A percentile compares a stretch with the other conserved stretches of the same genome.
Conservation (phyloP, 805 yeast genomes). For the Sungouiozyma ichnusensis region DNA sequence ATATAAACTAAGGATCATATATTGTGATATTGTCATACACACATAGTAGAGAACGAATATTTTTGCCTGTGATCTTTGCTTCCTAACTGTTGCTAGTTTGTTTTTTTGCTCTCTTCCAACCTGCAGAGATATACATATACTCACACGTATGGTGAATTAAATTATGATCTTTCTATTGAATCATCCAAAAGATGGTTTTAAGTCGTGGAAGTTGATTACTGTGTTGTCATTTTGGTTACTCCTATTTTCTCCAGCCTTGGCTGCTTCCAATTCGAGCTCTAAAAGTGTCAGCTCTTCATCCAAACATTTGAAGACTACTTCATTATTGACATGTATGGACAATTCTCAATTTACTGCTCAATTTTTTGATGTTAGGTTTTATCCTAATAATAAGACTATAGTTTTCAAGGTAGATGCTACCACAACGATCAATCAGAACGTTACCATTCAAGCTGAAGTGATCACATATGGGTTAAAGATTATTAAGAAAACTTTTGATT, state of each 20-base stretch:
- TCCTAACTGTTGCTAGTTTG: too few species aligned
- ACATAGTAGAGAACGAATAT: too few species aligned
- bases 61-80: too few species aligned
- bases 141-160: neutral
- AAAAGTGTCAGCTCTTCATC: neutral
- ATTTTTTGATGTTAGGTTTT: constrained; percentile 63
- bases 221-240: neutral
- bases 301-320: constrained; percentile 39
- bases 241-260: neutral
- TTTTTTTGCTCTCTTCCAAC: too few species aligned
- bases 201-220: neutral
- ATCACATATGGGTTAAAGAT: constrained; percentile 74
- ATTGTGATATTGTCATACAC: neutral
- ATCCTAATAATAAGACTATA: constrained; percentile 54
- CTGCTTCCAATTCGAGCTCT: neutral
- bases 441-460: constrained; percentile 54
- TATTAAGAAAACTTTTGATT: constrained; percentile 41
- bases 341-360: constrained; percentile 80
- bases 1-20: neutral
- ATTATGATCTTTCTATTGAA: neutral
- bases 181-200: neutral
- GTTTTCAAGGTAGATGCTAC: constrained; percentile 63
- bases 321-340: constrained; percentile 86
- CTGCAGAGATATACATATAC: too few species aligned
- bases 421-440: constrained; percentile 64